Evolutionary conservation across 495 filamentous ascomycete species (phyloP).

Genomic region (Hapsidospora chrysogenum): DNA sequence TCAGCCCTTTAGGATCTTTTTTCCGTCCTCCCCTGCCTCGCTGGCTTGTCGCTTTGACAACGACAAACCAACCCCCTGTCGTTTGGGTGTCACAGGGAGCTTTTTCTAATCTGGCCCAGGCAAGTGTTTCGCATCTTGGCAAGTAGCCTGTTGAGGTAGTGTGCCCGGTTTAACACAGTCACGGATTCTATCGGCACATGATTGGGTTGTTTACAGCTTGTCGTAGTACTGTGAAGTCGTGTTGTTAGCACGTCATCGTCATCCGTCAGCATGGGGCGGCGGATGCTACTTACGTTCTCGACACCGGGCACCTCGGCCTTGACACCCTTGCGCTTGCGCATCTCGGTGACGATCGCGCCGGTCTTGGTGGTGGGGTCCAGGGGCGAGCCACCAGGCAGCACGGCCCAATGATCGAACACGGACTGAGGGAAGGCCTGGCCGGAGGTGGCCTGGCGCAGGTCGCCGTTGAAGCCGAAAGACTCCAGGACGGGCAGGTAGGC

Average conservation of each 20-base stretch:
- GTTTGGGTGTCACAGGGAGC: too few species aligned
- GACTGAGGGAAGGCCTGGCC: constrained; percentile 98
- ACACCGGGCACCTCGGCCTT: constrained; percentile 82
- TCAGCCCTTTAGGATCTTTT: too few species aligned
- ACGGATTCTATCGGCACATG: constrained; percentile 14
- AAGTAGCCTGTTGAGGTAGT: not conserved
- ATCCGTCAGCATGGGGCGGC: not conserved
- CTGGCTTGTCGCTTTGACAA: too few species aligned
- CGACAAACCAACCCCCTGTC: too few species aligned
- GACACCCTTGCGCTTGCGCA: constrained; percentile 99
- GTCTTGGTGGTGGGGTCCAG: constrained; percentile 74
- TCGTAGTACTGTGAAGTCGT: constrained; percentile 69
- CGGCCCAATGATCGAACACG: constrained; percentile 97
- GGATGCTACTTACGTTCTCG: constrained; percentile 72
- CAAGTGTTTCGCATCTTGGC: not conserved
- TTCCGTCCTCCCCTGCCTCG: too few species aligned
- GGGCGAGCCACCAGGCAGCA: constrained; percentile 84
- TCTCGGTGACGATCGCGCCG: constrained; percentile 68
- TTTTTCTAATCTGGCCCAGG: too few species aligned
- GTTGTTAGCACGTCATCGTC: constrained; percentile 31
- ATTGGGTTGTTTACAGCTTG: constrained; percentile 62
- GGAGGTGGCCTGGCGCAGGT: constrained; percentile 83
- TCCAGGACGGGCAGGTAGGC: constrained; percentile 98
- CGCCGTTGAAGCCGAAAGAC: constrained; percentile 98
- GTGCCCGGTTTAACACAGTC: constrained; percentile 2